Percentiles rank a stretch among this genome's conserved stretches.
Conservation (phyloP, 305 asterid genomes). For the Andrographis paniculata region DNA sequence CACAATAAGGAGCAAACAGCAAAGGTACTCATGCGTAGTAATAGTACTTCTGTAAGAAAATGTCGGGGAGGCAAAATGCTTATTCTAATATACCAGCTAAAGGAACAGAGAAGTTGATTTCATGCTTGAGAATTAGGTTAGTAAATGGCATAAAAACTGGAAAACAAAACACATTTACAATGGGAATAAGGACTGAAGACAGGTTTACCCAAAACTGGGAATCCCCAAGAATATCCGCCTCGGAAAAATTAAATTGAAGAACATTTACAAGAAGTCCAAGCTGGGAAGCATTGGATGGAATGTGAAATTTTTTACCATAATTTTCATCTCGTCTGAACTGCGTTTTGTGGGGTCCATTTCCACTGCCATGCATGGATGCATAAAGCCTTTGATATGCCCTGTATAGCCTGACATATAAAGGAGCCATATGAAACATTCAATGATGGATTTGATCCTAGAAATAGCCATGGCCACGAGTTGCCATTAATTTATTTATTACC, state of each 20-base stretch:
- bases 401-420: constrained; percentile 57
- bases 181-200: too few relatives aligned
- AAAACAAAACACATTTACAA: too few relatives aligned
- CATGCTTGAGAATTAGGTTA: too few relatives aligned
- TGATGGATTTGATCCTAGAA: constrained; percentile 5
- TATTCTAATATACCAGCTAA: too few relatives aligned
- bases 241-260: too few relatives aligned
- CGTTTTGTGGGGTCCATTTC: constrained; percentile 82
- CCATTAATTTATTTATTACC: constrained; percentile 33
- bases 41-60: too few relatives aligned
- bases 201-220: too few relatives aligned
- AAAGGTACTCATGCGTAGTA: too few relatives aligned
- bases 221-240: too few relatives aligned
- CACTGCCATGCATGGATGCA: constrained; percentile 82
- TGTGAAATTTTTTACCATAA: constrained; percentile 51
- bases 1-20: constrained; percentile 9
- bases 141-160: too few relatives aligned
- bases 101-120: too few relatives aligned
- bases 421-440: constrained; percentile 10
- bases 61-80: too few relatives aligned
- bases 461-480: constrained; percentile 11
- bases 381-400: constrained; percentile 83
- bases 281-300: constrained; percentile 7
- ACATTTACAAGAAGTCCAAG: background rate
- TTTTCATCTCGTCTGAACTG: constrained; percentile 93